These are phyloP conservation scores for Acacia confusa DNA, from an alignment of 306 rosid species.

Conservation along the genomic window DNA sequence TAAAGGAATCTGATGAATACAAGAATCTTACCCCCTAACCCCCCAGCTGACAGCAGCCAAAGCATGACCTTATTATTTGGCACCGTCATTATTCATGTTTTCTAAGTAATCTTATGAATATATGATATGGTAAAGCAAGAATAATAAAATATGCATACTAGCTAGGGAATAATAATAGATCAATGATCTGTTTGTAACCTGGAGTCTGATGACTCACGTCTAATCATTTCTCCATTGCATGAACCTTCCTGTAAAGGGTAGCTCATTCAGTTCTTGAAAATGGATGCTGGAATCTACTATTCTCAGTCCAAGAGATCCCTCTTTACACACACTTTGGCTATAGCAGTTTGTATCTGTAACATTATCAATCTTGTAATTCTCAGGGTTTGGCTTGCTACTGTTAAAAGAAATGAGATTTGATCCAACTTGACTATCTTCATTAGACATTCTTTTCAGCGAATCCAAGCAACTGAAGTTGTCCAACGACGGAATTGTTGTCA, in stretches of 20 bases:
- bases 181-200: slow-evolving; percentile 2
- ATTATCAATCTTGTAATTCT: slow-evolving; percentile 14
- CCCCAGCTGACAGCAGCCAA: background rate
- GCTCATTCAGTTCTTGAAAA: slow-evolving; percentile 46
- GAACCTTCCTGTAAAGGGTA: slow-evolving; percentile 40
- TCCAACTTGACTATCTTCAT: slow-evolving; percentile 41
- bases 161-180: slow-evolving; percentile 19
- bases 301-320: slow-evolving; percentile 30
- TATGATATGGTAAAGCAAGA: slow-evolving; percentile 22
- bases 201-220: background rate
- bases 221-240: slow-evolving; percentile 15
- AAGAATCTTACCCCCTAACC: background rate
- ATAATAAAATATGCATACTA: slow-evolving; percentile 12
- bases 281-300: slow-evolving; percentile 31
- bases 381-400: slow-evolving; percentile 27
- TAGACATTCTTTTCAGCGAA: slow-evolving; percentile 34
- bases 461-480: slow-evolving; percentile 34
- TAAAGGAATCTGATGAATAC: slow-evolving; percentile 25
- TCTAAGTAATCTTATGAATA: slow-evolving; percentile 2
- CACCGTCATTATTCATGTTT: background rate
- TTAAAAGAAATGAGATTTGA: slow-evolving; percentile 33
- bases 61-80: background rate
- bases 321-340: slow-evolving; percentile 34
- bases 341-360: slow-evolving; percentile 33
- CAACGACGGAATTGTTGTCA: slow-evolving; percentile 33